Evolutionary conservation across 768 basidiomycete genomes (phyloP).

Genomic region (Hygrophorus pudorinus): DNA sequence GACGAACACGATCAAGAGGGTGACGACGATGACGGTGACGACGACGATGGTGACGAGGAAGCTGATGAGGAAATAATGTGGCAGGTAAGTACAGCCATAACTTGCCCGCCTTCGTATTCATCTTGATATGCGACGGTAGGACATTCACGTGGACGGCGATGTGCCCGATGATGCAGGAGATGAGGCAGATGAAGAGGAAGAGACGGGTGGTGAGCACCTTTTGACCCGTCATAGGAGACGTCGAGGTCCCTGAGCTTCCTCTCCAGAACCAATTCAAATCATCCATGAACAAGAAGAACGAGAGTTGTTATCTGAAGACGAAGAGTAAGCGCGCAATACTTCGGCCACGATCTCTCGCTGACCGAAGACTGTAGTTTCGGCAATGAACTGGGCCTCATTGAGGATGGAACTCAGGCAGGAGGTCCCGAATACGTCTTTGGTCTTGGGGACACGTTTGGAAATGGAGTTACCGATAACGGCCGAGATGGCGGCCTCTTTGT

Average conservation of each 20-base stretch:
- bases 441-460: conserved; percentile 43
- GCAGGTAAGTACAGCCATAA: conserved; percentile 32
- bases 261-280: conserved; percentile 41
- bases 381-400: conserved; percentile 29
- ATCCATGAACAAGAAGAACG: conserved; percentile 53
- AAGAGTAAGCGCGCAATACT: conserved; percentile 35
- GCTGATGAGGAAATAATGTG: conserved; percentile 45
- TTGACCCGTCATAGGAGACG: too few relatives aligned
- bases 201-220: background rate
- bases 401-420: conserved; percentile 24
- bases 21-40: conserved; percentile 27
- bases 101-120: background rate
- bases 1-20: conserved; percentile 42
- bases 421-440: conserved; percentile 44
- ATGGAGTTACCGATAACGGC: conserved; percentile 24
- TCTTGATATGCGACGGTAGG: conserved; percentile 22
- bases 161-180: conserved; percentile 55
- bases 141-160: conserved; percentile 42
- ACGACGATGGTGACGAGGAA: conserved; percentile 40
- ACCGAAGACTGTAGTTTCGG: conserved; percentile 22
- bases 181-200: conserved; percentile 26
- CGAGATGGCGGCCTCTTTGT: conserved; percentile 39
- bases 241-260: background rate
- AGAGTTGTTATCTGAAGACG: conserved; percentile 55
- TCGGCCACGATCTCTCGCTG: background rate